Conservation (phyloP, 108 stramenopile species). For the Pelagomonas calceolata region DNA sequence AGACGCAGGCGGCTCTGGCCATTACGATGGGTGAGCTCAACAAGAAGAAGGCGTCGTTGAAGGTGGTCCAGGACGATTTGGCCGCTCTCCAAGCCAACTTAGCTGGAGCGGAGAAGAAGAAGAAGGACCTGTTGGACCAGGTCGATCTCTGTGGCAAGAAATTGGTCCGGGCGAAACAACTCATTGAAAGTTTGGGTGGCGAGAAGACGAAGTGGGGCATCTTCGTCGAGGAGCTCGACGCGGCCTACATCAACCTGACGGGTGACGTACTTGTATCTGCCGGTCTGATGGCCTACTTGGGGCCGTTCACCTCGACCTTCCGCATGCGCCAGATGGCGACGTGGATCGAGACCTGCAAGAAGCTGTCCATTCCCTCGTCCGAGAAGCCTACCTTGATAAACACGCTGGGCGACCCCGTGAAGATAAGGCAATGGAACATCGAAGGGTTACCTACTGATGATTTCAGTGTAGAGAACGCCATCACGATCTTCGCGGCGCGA, state of each 20-base stretch:
- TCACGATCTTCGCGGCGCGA: constrained; percentile 39
- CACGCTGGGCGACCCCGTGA: constrained; percentile 44
- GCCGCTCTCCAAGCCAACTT: constrained; percentile 34
- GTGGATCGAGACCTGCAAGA: constrained; percentile 27
- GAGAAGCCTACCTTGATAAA: constrained; percentile 25
- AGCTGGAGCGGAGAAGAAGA: constrained; percentile 28
- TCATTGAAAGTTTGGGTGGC: constrained; percentile 25
- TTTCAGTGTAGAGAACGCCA: constrained; percentile 43
- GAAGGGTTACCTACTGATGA: constrained; percentile 41
- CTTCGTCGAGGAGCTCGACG: constrained; percentile 19
- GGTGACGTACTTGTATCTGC: constrained; percentile 50
- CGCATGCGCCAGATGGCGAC: constrained; percentile 26
- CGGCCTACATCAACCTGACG: constrained; percentile 27
- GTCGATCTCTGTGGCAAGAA: constrained; percentile 37
- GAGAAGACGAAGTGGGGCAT: constrained; percentile 51
- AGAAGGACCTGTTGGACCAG: constrained; percentile 41
- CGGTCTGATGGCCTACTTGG: constrained; percentile 52
- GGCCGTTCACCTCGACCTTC: constrained; percentile 48
- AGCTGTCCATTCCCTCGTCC: constrained; percentile 26
- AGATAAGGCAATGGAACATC: constrained; percentile 51
- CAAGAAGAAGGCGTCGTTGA: constrained; percentile 39
- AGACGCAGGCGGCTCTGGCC: constrained; percentile 41
- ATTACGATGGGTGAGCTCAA: constrained; percentile 35
- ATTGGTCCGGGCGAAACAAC: constrained; percentile 46
- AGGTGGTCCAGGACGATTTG: constrained; percentile 42